Evolutionary conservation across 176 grass and related monocot species (phyloP).

Genomic region (Musa schizocarpa): DNA sequence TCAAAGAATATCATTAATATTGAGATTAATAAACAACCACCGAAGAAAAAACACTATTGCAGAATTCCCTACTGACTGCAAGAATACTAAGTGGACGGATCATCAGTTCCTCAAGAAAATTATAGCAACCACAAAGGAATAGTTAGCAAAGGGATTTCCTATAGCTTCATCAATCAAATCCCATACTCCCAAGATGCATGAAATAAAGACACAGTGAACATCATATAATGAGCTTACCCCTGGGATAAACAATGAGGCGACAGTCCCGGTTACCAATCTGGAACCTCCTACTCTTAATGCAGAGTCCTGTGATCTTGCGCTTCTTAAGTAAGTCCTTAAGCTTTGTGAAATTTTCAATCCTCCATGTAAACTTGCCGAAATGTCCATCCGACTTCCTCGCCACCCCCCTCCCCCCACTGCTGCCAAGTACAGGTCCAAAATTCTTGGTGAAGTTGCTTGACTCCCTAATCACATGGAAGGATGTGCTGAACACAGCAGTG

Average conservation of each 20-base stretch:
- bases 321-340: conserved; percentile 95
- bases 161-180: not conserved
- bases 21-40: too few species aligned
- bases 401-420: conserved; percentile 40
- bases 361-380: conserved; percentile 89
- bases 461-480: conserved; percentile 91
- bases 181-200: not conserved
- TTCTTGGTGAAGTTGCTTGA: conserved; percentile 63
- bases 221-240: conserved; percentile 44
- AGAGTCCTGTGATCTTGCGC: conserved; percentile 74
- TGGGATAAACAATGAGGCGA: conserved; percentile 96
- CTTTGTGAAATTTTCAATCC: conserved; percentile 83
- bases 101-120: not conserved
- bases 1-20: not conserved
- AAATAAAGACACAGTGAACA: too few species aligned
- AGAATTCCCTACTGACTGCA: not conserved
- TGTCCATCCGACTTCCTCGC: conserved; percentile 67
- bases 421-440: conserved; percentile 2
- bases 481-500: conserved; percentile 61
- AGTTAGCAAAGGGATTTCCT: not conserved
- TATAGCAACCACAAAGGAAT: not conserved
- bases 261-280: conserved; percentile 90
- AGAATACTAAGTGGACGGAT: not conserved
- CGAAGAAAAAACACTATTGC: not conserved
- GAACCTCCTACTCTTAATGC: conserved; percentile 91